Evolutionary conservation across 1,284 basidiomycete genomes (phyloP).

Genomic region (Apiotrichum gamsii): DNA sequence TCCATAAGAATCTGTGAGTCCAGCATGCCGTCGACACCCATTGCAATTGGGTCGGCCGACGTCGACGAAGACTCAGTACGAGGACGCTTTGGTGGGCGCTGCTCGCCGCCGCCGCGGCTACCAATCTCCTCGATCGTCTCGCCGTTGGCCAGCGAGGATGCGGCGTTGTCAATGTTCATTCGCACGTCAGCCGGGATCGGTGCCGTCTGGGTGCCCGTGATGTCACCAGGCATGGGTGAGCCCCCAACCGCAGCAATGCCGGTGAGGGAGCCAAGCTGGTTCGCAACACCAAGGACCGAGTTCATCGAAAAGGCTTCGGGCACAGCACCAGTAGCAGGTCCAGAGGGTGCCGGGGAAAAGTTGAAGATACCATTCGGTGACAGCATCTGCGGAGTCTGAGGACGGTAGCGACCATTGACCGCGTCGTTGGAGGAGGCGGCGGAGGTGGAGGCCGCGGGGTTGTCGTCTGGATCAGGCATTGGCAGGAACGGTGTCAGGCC

Average conservation of each 20-base stretch:
- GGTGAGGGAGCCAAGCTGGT: not conserved
- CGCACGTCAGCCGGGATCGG: too few relatives aligned
- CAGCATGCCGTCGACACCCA: slow-evolving; percentile 20
- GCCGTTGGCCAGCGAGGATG: not conserved
- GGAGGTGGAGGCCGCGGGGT: not conserved
- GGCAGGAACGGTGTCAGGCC: slow-evolving; percentile 23
- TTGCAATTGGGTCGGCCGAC: not conserved
- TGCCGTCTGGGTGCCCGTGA: too few relatives aligned
- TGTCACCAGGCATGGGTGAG: not conserved
- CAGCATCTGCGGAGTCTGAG: slow-evolving; percentile 18
- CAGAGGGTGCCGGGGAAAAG: slow-evolving; percentile 29
- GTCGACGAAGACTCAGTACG: not conserved
- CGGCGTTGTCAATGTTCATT: too few relatives aligned
- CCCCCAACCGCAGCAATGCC: not conserved
- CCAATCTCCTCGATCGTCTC: too few relatives aligned
- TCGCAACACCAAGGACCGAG: too few relatives aligned
- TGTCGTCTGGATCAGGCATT: slow-evolving; percentile 2
- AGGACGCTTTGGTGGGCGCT: too few relatives aligned
- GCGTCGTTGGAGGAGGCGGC: not conserved
- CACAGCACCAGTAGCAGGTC: too few relatives aligned
- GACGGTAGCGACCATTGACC: not conserved
- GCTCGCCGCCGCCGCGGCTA: not conserved
- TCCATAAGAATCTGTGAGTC: slow-evolving; percentile 40
- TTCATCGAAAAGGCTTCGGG: too few relatives aligned
- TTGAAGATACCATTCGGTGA: slow-evolving; percentile 39